Percentiles rank a stretch among this genome's conserved stretches.
Evolutionary conservation across 495 filamentous ascomycete genomes (phyloP).

Genomic region (Trichoderma orchidacearum): DNA sequence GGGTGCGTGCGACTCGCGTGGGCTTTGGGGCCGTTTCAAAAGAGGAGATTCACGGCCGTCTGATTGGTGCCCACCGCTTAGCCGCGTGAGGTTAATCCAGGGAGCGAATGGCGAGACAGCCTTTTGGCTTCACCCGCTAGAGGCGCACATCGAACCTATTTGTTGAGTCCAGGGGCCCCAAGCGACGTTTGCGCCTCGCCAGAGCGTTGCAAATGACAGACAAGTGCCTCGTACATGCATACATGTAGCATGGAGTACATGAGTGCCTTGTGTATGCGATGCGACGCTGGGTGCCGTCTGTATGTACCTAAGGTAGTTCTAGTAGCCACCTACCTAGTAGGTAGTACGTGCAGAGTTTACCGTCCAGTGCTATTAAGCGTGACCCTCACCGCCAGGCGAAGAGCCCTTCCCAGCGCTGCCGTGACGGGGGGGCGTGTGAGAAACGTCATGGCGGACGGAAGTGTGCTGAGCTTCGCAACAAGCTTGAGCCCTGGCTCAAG

Average conservation of each 20-base stretch:
- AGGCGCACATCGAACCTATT: neutral
- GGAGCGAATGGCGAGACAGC: neutral
- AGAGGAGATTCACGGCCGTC: neutral
- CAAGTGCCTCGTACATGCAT: neutral
- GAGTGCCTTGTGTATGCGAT: too few relatives aligned
- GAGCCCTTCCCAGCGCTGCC: too few relatives aligned
- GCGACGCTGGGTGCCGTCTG: too few relatives aligned
- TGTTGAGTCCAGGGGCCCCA: neutral
- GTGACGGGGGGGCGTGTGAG: neutral
- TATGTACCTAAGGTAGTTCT: too few relatives aligned
- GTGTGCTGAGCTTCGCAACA: neutral
- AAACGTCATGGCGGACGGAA: neutral
- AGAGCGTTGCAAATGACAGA: neutral
- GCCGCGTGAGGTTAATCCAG: neutral
- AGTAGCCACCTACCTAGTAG: too few relatives aligned
- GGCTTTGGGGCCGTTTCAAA: neutral
- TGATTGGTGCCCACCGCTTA: neutral
- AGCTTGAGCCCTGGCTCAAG: too few relatives aligned
- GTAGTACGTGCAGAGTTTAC: too few relatives aligned
- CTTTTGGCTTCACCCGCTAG: neutral
- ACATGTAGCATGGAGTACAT: too few relatives aligned
- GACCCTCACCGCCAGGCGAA: too few relatives aligned
- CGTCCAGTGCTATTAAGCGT: too few relatives aligned
- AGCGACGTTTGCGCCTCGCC: neutral
- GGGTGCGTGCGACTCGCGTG: neutral